Percentiles rank a stretch among this genome's conserved stretches.
phyloP scores from a whole-genome alignment of 139 green algal species.

The Chlorella vulgaris region DNA sequence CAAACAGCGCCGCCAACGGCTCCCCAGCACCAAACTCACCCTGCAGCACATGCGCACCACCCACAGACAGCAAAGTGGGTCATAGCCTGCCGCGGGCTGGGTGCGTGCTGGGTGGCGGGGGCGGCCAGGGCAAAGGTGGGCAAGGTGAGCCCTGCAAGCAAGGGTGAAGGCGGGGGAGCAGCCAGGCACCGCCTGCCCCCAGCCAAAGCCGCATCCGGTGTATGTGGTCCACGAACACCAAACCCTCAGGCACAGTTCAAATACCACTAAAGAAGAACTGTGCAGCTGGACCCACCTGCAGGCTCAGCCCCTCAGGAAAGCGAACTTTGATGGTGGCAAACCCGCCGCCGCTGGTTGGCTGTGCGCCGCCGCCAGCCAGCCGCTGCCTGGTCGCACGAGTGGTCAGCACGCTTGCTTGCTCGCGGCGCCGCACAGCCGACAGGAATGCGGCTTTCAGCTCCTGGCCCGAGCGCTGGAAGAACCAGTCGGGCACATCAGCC shows the following conservation, averaged over 20 bases:
- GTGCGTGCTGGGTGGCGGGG: background rate
- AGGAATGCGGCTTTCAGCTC: slow-evolving; percentile 73
- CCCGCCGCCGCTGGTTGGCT: background rate
- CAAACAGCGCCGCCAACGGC: slow-evolving; percentile 59
- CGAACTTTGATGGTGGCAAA: slow-evolving; percentile 56
- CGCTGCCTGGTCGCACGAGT: slow-evolving; percentile 57
- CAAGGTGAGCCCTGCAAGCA: no score
- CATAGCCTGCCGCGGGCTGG: background rate
- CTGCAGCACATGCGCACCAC: slow-evolving; percentile 38
- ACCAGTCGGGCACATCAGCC: slow-evolving; percentile 67
- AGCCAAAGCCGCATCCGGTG: background rate
- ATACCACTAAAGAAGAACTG: no score
- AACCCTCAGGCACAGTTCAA: no score
- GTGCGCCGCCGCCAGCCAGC: slow-evolving; percentile 13
- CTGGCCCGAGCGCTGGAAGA: slow-evolving; percentile 68
- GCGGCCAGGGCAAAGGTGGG: slow-evolving; percentile 22
- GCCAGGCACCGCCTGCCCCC: no score
- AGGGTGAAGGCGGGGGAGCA: background rate
- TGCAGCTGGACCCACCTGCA: slow-evolving; percentile 58
- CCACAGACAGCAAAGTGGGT: no score
- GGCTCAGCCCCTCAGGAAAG: slow-evolving; percentile 72
- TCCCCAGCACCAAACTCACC: slow-evolving; percentile 70
- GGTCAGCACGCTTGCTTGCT: slow-evolving; percentile 62
- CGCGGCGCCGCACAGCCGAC: slow-evolving; percentile 34
- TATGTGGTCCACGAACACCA: background rate